Percentiles rank a stretch among this genome's conserved stretches.
These are phyloP conservation scores for Avena eriantha DNA, from an alignment of 176 grass and related monocot genomes.

Conservation along the genomic window DNA sequence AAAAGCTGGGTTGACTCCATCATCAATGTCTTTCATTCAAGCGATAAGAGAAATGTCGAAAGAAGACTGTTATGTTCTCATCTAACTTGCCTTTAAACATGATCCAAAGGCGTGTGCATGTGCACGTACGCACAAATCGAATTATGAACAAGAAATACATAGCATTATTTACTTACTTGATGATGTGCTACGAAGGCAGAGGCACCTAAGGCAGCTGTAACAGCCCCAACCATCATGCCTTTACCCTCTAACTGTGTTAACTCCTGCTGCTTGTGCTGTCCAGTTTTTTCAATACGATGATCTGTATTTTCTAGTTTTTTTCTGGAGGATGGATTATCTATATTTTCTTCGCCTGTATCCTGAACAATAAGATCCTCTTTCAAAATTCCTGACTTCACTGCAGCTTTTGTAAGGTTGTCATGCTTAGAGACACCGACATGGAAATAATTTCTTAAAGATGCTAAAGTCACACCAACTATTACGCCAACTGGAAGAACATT, in stretches of 20 bases:
- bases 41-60: conserved; percentile 10
- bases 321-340: conserved; percentile 27
- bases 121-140: not conserved
- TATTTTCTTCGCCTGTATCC: conserved; percentile 22
- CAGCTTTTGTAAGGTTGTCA: conserved; percentile 53
- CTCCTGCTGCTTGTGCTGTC: conserved; percentile 39
- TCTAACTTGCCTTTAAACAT: conserved; percentile 34
- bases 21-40: not conserved
- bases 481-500: conserved; percentile 87
- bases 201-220: conserved; percentile 91
- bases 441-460: conserved; percentile 84
- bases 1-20: conserved; percentile 4
- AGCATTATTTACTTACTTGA: conserved; percentile 62
- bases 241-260: conserved; percentile 49
- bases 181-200: conserved; percentile 80
- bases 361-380: conserved; percentile 45
- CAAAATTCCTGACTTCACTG: conserved; percentile 35
- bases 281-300: conserved; percentile 29
- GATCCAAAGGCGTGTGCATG: not conserved
- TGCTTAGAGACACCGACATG: conserved; percentile 51
- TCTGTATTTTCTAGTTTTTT: conserved; percentile 35
- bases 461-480: conserved; percentile 77
- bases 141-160: conserved; percentile 13
- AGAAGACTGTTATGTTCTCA: conserved; percentile 32
- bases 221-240: conserved; percentile 84